Evolutionary conservation across 345 rosid species (phyloP).

Genomic region (Capsella bursapastoris): DNA sequence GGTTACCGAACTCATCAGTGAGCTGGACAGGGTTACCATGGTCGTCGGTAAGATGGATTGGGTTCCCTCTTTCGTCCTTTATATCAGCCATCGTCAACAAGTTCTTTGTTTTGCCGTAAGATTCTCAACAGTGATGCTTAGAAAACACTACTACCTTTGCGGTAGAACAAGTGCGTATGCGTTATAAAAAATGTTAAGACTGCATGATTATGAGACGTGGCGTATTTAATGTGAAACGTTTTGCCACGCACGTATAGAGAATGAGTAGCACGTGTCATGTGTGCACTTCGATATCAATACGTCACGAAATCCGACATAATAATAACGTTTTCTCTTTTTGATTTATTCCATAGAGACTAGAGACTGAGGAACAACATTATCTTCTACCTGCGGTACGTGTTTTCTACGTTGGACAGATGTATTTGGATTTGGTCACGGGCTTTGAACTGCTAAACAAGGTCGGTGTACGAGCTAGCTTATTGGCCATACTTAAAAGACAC

Average conservation of each 20-base stretch:
- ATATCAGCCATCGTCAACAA: constrained; percentile 59
- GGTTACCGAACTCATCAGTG: constrained; percentile 69
- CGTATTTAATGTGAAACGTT: constrained; percentile 10
- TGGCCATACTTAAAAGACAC: not conserved
- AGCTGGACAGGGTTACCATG: constrained; percentile 59
- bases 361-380: constrained; percentile 8
- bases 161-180: constrained; percentile 15
- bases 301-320: constrained; percentile 38
- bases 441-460: constrained; percentile 11
- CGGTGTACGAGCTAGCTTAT: not conserved
- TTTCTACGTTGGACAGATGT: constrained; percentile 3
- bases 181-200: not conserved
- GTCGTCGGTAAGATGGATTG: constrained; percentile 55
- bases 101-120: not conserved
- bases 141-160: not conserved
- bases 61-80: constrained; percentile 64
- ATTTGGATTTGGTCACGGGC: not conserved
- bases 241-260: constrained; percentile 16
- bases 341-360: not conserved
- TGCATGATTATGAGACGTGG: constrained; percentile 41
- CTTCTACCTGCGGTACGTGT: not conserved
- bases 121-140: not conserved
- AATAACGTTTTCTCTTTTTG: constrained; percentile 24
- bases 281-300: not conserved
- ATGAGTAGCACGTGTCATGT: constrained; percentile 17